Base-by-base conservation (phyloP, 768 basidiomycete genomes). In the Lepiota venenata region DNA sequence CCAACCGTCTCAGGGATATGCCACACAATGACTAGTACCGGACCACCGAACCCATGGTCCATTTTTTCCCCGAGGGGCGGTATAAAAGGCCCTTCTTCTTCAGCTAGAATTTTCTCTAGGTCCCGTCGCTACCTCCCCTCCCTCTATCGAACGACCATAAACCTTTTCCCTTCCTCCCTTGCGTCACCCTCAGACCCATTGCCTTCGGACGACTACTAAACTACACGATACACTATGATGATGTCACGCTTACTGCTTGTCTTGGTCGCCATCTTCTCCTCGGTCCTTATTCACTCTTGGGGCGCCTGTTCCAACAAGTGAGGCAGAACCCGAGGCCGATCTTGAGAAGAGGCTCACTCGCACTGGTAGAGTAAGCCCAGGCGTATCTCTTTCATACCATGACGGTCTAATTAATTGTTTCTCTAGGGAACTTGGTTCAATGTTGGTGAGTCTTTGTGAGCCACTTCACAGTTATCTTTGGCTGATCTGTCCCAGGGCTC, bases 381-480 rank as follows among this genome's bases (percentile, higher is more conserved):
- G 20, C 37, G 11, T 40, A 37, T 50, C 38, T 50, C 14, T 40
- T 37, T 39, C 39, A 32, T 52, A 42, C 44, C 45, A 43, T 14
- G 2, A 22, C 43, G 11, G 20, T 25, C 51, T 16, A 40, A 45
- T 47, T 15, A 36, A 47, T 59, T 57, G 46, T 55, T 60, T 40
- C 39, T 32, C 45, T 27, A 88, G 87, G 87, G 81, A 38, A 90
- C 87, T 32, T 90, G 79, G 79, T 90, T 79, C 64, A 57, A 82
- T 56, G 77, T 76, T 50, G 82, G 76, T 72, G 16, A 63, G 68
- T 62, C 10, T 38, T 40, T 53, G 12, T 42, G 41, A 4, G 47
- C 16, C 69, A 41, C 27, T 3, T 29, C 27, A 36, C 51, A 50
- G 20, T 55, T 12, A 48, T 16, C 32, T 14, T n/a, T 7, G 8